Evolutionary conservation across 106 monocot genomes (phyloP).

Genomic region (Phalaenopsis aphrodite): DNA sequence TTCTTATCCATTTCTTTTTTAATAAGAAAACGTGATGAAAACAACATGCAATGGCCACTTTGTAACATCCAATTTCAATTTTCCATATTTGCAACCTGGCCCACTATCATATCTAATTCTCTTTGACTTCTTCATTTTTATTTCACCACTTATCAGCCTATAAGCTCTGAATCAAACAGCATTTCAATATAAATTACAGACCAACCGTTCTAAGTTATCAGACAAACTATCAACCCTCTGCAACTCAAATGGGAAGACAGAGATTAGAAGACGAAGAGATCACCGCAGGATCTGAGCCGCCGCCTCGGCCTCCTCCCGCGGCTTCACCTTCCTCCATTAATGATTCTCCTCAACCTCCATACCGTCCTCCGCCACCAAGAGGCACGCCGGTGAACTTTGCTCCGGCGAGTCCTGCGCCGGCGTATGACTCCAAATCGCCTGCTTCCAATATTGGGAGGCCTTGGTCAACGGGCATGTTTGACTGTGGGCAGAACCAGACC

Average conservation of each 20-base stretch:
- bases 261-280: background rate
- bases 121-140: background rate
- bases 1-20: no score
- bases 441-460: slow-evolving; percentile 8
- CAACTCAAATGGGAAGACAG: background rate
- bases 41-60: no score
- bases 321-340: background rate
- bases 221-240: background rate
- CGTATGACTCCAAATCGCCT: background rate
- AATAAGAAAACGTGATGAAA: no score
- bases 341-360: background rate
- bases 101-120: no score
- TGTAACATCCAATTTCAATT: no score
- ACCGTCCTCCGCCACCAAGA: background rate
- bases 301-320: background rate
- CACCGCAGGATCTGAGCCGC: background rate
- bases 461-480: slow-evolving; percentile 24
- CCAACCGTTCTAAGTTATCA: background rate
- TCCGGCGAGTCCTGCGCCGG: background rate
- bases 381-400: background rate
- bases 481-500: slow-evolving; percentile 12
- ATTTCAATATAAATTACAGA: background rate
- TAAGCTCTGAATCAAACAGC: background rate
- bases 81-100: no score
- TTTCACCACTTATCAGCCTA: background rate